These are phyloP conservation scores for Phytopythium delawarense DNA, from an alignment of 352 stramenopile species.

Conservation along the genomic window DNA sequence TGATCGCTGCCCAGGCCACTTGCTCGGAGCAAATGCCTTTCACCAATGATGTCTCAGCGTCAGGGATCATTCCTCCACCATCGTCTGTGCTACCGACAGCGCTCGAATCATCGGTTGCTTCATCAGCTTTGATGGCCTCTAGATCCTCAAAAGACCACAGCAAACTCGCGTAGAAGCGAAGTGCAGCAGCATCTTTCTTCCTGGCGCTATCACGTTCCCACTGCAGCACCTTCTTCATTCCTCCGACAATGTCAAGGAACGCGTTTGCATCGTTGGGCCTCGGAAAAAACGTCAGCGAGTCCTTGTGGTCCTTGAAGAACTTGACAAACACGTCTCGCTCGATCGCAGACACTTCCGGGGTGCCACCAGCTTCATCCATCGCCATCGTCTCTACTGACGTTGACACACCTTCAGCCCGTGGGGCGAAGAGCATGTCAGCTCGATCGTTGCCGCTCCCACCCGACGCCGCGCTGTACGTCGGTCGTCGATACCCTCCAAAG, in stretches of 20 bases:
- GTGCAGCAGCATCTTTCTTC: slow-evolving; percentile 63
- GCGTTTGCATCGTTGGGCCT: slow-evolving; percentile 23
- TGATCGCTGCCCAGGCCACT: slow-evolving; percentile 67
- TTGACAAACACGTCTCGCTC: slow-evolving; percentile 32
- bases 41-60: background rate
- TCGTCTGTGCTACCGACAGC: slow-evolving; percentile 9
- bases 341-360: slow-evolving; percentile 13
- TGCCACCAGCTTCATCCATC: slow-evolving; percentile 14
- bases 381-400: slow-evolving; percentile 3
- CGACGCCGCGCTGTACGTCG: background rate
- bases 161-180: slow-evolving; percentile 70
- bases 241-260: slow-evolving; percentile 51
- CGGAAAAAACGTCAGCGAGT: slow-evolving; percentile 47
- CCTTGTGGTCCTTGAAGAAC: slow-evolving; percentile 61
- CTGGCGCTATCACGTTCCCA: slow-evolving; percentile 57
- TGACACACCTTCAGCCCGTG: slow-evolving; percentile 8
- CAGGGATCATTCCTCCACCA: background rate
- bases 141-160: slow-evolving; percentile 46
- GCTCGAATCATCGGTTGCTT: background rate
- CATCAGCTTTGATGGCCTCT: background rate
- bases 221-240: slow-evolving; percentile 43
- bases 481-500: slow-evolving; percentile 30
- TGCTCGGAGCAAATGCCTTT: slow-evolving; percentile 73
- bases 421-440: slow-evolving; percentile 58
- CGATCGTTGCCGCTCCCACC: slow-evolving; percentile 24